Base-by-base conservation (phyloP, 371 early-diverging fungal genomes). In the Rhizopus sp. region DNA sequence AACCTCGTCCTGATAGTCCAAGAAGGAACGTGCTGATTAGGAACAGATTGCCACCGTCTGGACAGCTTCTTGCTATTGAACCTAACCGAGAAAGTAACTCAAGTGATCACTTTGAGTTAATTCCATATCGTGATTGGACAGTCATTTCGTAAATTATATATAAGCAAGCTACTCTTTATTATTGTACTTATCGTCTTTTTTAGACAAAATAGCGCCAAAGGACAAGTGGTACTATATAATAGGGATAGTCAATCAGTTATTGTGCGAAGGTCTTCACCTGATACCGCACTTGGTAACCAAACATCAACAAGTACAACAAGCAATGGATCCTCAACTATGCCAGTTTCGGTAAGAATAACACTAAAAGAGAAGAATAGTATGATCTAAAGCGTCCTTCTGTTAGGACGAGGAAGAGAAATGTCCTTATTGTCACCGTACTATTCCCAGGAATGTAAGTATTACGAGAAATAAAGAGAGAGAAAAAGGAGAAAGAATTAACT, bases 101-200 rank as follows among this genome's bases (percentile, higher is more conserved):
- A 16, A 57, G 35, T 40, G 17, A 57, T 15, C 58, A 68, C 23
- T 68, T 60, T 49, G 80, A 79, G 38, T 61, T 81, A 0, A 78
- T 81, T 2, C 82, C 82, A 29, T 81, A 81, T 46, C 64, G 73
- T n/a, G 82, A 82, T 44, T 82, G 78, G 77, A 78, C 80, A 4
- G 67, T 82, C 10, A 82, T 82, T 38, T 63, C 74, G 80, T 82
- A 72, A 64, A 69, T 53, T n/a, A 13, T 13, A 16, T 7, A 17
- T 2, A 9, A n/a, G 5, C 16, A 46, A 49, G 31, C 16, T n/a
- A 50, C 29, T 60, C 51, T 13, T 40, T 39, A 38, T 30, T 6
- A 35, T 40, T 60, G 29, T 37, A 15, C 16, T n/a, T 56, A n/a
- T 23, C 2, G 23, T 23, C 23, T 23, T 47, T 17, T 55, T 7